Conservation (phyloP, 257 asterid species). For the Osmanthus fragrans region DNA sequence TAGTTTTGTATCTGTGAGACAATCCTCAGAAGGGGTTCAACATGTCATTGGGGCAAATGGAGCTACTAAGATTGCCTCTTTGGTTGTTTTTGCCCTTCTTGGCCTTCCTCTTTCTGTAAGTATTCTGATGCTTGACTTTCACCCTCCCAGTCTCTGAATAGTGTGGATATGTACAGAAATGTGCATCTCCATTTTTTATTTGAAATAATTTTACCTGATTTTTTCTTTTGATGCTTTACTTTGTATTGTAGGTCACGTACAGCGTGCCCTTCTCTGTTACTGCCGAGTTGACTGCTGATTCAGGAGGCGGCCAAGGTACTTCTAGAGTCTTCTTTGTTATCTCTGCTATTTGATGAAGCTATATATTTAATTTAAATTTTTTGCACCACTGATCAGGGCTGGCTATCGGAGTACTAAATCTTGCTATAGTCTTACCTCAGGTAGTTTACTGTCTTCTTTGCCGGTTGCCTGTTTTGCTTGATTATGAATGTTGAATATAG, state of each 20-base stretch:
- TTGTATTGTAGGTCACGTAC: conserved; percentile 70
- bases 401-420: conserved; percentile 97
- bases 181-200: conserved; percentile 2
- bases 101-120: conserved; percentile 99
- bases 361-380: neutral
- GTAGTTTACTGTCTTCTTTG: conserved; percentile 36
- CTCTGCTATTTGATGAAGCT: conserved; percentile 18
- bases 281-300: conserved; percentile 97
- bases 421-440: conserved; percentile 77
- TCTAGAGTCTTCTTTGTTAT: conserved; percentile 5
- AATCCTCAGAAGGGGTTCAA: conserved; percentile 67
- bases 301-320: conserved; percentile 99
- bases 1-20: conserved; percentile 62
- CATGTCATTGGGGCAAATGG: conserved; percentile 72
- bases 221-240: conserved; percentile 23
- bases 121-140: conserved; percentile 25
- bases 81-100: conserved; percentile 83
- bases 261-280: conserved; percentile 97
- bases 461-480: conserved; percentile 10
- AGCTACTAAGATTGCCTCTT: conserved; percentile 75
- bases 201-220: neutral
- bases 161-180: neutral
- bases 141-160: conserved; percentile 1
- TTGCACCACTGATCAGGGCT: conserved; percentile 56
- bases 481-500: neutral